A percentile compares a stretch with the other conserved stretches of the same genome.
phyloP scores from a whole-genome alignment of 176 grass and related monocot genomes.

The Zizania latifolia region DNA sequence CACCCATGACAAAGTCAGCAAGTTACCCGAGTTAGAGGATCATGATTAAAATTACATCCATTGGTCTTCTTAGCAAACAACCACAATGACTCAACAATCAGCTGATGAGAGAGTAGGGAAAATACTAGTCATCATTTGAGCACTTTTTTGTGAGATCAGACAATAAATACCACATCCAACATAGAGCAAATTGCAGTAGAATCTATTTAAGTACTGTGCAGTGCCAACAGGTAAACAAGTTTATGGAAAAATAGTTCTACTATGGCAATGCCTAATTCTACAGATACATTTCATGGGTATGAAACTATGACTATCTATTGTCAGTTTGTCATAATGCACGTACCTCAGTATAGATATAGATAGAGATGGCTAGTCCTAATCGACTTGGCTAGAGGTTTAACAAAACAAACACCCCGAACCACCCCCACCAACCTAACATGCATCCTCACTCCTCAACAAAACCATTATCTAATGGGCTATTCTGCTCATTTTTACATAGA shows the following conservation, averaged over 20 bases:
- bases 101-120: neutral
- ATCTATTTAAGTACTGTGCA: neutral
- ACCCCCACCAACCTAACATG: slow-evolving; percentile 10
- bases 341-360: neutral
- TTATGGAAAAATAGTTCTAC: neutral
- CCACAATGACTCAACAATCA: neutral
- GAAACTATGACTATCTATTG: too few species aligned
- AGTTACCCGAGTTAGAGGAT: neutral
- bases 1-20: neutral
- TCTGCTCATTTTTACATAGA: neutral
- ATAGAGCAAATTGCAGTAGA: neutral
- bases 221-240: slow-evolving; percentile 15
- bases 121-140: neutral
- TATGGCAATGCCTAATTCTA: neutral
- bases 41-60: neutral
- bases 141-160: neutral
- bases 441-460: neutral
- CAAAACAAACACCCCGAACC: neutral
- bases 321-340: slow-evolving; percentile 30
- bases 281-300: neutral
- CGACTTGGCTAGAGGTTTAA: slow-evolving; percentile 1
- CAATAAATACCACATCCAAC: neutral
- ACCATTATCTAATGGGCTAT: neutral
- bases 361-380: neutral
- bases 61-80: neutral